Conservation (phyloP, 2,329 filamentous ascomycete genomes). For the Fusarium stilboides region DNA sequence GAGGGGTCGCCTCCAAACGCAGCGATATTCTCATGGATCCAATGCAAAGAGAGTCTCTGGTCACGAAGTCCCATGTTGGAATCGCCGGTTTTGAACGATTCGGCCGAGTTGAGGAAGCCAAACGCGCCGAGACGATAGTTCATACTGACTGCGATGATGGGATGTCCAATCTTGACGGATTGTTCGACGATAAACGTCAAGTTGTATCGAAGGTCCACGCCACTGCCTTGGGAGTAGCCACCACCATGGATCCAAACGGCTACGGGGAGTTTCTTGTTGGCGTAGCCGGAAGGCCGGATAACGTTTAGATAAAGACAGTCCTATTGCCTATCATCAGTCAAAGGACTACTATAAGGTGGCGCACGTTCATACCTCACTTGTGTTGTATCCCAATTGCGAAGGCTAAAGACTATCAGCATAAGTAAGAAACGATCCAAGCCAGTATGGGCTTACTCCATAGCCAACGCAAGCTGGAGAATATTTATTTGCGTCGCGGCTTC, state of each 20-base stretch:
- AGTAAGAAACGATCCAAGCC: fast-evolving
- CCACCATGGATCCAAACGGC: constrained; percentile 53
- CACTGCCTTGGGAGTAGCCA: constrained; percentile 57
- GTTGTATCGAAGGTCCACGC: constrained; percentile 69
- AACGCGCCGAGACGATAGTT: constrained; percentile 49
- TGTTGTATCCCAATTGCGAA: constrained; percentile 10
- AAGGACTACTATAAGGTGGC: fast-evolving
- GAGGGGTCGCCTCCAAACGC: constrained; percentile 62
- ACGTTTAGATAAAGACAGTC: constrained; percentile 41
- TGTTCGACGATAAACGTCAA: constrained; percentile 69
- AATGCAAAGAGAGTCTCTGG: constrained; percentile 63
- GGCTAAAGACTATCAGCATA: not conserved
- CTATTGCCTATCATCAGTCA: not conserved
- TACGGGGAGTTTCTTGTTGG: constrained; percentile 31
- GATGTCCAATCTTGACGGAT: constrained; percentile 56
- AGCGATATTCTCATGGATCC: constrained; percentile 64
- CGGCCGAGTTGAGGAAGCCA: constrained; percentile 64
- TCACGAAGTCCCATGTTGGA: constrained; percentile 67
- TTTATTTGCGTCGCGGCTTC: constrained; percentile 57
- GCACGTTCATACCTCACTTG: not conserved
- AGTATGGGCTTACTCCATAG: constrained; percentile 8
- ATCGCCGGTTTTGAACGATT: constrained; percentile 57
- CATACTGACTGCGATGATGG: constrained; percentile 38
- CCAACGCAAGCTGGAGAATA: constrained; percentile 28
- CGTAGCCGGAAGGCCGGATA: constrained; percentile 26